Percentiles rank a stretch among this genome's conserved stretches.
phyloP scores from a whole-genome alignment of 495 filamentous ascomycete species.

The Neurospora sp. region DNA sequence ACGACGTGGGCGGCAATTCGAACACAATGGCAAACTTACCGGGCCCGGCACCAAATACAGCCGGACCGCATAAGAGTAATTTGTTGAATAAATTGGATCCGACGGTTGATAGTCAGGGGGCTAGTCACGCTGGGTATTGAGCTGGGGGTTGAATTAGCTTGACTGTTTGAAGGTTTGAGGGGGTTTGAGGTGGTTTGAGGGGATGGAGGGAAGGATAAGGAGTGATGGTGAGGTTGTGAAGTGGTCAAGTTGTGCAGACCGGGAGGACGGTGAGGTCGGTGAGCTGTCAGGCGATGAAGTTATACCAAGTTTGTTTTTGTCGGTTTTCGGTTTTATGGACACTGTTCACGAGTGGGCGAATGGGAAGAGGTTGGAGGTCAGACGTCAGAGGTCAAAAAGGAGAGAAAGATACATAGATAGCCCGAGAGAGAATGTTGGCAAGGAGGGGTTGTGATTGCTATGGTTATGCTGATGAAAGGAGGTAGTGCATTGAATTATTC shows the following conservation, averaged over 20 bases:
- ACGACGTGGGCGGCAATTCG: background rate
- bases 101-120: constrained; percentile 27
- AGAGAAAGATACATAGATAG: too few species aligned
- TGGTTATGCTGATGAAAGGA: too few species aligned
- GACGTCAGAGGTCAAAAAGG: too few species aligned
- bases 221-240: background rate
- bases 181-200: too few species aligned
- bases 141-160: background rate
- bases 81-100: constrained; percentile 43
- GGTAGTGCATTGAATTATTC: too few species aligned
- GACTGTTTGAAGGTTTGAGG: background rate
- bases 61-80: constrained; percentile 41
- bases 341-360: too few species aligned
- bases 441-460: too few species aligned
- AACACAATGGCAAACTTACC: constrained; percentile 1
- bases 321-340: too few species aligned
- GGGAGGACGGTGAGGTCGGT: background rate
- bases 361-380: too few species aligned
- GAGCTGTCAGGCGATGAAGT: background rate
- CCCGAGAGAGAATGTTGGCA: too few species aligned
- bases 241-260: too few species aligned
- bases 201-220: background rate
- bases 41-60: constrained; percentile 27
- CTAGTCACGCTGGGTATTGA: background rate
- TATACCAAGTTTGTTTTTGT: background rate